Percentiles rank a stretch among this genome's conserved stretches.
Evolutionary conservation across 176 grass and related monocot genomes (phyloP).

Genomic region (Miscanthus lutarioriparius): DNA sequence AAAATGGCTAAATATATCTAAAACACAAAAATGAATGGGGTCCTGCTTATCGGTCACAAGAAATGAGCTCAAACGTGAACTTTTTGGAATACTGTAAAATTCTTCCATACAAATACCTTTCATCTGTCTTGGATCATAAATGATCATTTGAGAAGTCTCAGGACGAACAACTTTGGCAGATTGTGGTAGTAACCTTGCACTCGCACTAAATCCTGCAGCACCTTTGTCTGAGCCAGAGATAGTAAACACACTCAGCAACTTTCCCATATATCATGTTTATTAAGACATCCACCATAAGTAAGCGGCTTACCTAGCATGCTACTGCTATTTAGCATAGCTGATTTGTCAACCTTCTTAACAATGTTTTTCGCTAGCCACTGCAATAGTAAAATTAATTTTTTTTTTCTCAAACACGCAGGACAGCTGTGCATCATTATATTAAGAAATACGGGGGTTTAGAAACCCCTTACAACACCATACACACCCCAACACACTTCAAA

Average conservation of each 20-base stretch:
- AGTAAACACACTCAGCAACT: slow-evolving; percentile 23
- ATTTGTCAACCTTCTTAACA: slow-evolving; percentile 58
- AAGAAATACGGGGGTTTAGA: no score
- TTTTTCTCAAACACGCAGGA: no score
- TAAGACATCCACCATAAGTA: slow-evolving; percentile 4
- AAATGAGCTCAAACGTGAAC: slow-evolving; percentile 14
- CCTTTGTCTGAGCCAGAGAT: slow-evolving; percentile 47
- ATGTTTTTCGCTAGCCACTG: slow-evolving; percentile 89
- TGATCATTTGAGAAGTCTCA: slow-evolving; percentile 85
- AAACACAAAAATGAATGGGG: background rate
- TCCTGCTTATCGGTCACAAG: background rate
- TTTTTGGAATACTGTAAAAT: background rate
- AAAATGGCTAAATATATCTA: background rate
- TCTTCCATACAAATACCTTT: slow-evolving; percentile 61
- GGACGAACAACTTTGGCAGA: slow-evolving; percentile 72
- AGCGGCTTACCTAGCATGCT: slow-evolving; percentile 51
- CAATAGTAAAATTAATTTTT: slow-evolving; percentile 4
- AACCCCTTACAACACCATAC: no score
- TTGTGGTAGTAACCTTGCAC: slow-evolving; percentile 35
- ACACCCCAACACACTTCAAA: no score
- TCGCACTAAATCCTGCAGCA: slow-evolving; percentile 42
- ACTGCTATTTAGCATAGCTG: slow-evolving; percentile 40
- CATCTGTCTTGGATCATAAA: slow-evolving; percentile 90
- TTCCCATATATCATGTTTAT: slow-evolving; percentile 24
- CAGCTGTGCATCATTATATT: no score